Base-by-base conservation (phyloP, 129 eudicot genomes). In the Chrysanthemum lavandulifolium region DNA sequence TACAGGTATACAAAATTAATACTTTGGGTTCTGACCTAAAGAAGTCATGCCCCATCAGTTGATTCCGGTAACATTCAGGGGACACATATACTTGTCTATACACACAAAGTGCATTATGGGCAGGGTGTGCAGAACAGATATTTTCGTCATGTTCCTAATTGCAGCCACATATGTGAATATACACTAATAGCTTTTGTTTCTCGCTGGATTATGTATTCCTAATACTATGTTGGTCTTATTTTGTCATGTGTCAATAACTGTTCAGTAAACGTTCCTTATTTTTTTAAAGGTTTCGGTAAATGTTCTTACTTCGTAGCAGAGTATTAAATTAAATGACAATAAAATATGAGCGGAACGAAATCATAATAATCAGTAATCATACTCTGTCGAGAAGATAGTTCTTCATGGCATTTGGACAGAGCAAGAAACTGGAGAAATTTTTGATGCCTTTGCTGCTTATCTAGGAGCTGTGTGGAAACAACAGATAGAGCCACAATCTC, bases 361-460 rank as follows among this genome's bases (percentile, higher is more conserved):
- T 61, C 36, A 47, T 25, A 58, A 31, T 15, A 59, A 63, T 23
- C 61, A 62, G 61, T 59, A 54, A 67, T 68, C 89, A 67, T 89
- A 93, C 98, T 85, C 80, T 93, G 98, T 69, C 78, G 75, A 55
- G 84, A 75, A 76, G 86, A 79, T 80, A 94, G 75, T 71, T 88
- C 93, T 73, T 94, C 93, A 68, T 94, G 98, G 81, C 97, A 94
- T 86, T 94, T 94, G 76, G 96, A 89, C 58, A 94, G 71, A 79
- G 98, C 98, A 76, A 94, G 97, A 69, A 94, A 94, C 78, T 90
- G 93, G 57, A 94, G 91, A 82, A 84, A 94, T 68, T 83, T 90
- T 68, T 86, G 82, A 84, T 94, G 98, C 80, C 84, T 94, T 76
- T 90, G 92, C 78, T 85, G 91, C 84, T 94, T 94, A 79, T 94